These are phyloP conservation scores for Plantago ovata DNA, from an alignment of 257 asterid species.

Conservation along the genomic window DNA sequence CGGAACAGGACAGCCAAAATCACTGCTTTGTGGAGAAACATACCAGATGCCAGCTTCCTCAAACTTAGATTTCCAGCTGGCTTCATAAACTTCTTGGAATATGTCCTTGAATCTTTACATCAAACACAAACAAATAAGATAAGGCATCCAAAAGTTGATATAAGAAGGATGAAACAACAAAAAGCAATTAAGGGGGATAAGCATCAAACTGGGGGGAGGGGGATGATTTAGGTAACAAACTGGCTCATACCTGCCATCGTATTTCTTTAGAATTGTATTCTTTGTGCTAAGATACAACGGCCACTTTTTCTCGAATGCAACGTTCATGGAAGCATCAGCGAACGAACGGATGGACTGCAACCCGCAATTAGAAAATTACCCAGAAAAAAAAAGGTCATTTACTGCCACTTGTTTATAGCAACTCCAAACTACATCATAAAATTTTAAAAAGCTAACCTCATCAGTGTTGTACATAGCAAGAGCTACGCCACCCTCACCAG, in stretches of 20 bases:
- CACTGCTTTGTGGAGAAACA: constrained; percentile 17
- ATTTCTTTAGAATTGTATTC: constrained; percentile 92
- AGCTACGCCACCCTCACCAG: constrained; percentile 98
- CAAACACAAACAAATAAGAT: constrained; percentile 15
- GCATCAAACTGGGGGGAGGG: not conserved
- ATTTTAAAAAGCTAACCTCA: constrained; percentile 58
- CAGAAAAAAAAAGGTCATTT: constrained; percentile 16
- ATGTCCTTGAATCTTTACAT: constrained; percentile 88
- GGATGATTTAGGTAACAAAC: too few relatives aligned
- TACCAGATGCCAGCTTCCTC: constrained; percentile 93
- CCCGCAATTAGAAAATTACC: constrained; percentile 16
- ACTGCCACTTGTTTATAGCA: constrained; percentile 10
- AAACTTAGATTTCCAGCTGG: constrained; percentile 79
- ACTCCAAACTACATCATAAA: constrained; percentile 2
- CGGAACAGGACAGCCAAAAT: constrained; percentile 1
- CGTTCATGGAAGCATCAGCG: constrained; percentile 94
- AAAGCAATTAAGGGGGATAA: not conserved
- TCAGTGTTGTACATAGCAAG: constrained; percentile 98
- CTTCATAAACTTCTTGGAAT: constrained; percentile 88
- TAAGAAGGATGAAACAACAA: not conserved
- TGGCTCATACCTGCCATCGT: constrained; percentile 79
- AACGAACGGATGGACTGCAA: constrained; percentile 76
- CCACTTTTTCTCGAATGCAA: constrained; percentile 90
- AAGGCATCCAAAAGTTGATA: constrained; percentile 3
- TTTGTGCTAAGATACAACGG: constrained; percentile 98